Conservation (phyloP, 1,139 yeast genomes). For the Suhomyces chickasaworum region DNA sequence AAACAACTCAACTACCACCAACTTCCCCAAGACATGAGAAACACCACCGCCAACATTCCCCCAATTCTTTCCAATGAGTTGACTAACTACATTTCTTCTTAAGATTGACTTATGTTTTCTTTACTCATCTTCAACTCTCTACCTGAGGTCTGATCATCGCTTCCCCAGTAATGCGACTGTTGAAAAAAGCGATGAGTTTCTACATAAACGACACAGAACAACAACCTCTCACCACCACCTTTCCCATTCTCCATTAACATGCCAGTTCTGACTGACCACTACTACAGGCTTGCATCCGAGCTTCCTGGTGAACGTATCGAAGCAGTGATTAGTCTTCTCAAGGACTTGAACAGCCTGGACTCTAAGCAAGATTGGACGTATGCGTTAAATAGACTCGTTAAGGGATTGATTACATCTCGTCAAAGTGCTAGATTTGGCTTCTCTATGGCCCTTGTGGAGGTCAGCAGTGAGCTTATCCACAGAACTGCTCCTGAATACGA, state of each 20-base stretch:
- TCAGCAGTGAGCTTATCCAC: slow-evolving; percentile 52
- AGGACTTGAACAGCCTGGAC: slow-evolving; percentile 53
- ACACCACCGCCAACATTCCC: too few relatives aligned
- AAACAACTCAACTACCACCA: too few relatives aligned
- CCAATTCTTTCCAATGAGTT: too few relatives aligned
- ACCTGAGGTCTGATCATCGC: neutral
- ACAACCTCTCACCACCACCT: neutral
- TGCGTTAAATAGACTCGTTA: slow-evolving; percentile 73
- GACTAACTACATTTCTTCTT: too few relatives aligned
- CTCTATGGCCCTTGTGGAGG: slow-evolving; percentile 83
- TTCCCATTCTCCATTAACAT: slow-evolving; percentile 19
- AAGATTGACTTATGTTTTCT: too few relatives aligned
- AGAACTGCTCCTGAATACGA: slow-evolving; percentile 27
- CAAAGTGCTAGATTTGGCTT: slow-evolving; percentile 88
- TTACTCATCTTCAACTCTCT: too few relatives aligned
- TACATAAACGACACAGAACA: slow-evolving; percentile 1
- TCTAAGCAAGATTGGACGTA: slow-evolving; percentile 72
- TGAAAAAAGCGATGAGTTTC: slow-evolving; percentile 10
- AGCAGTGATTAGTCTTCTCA: slow-evolving; percentile 69
- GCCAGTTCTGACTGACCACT: slow-evolving; percentile 71
- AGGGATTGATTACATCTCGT: slow-evolving; percentile 79
- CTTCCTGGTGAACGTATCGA: slow-evolving; percentile 68
- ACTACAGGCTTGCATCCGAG: slow-evolving; percentile 78
- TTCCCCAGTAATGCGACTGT: neutral
- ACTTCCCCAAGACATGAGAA: too few relatives aligned